Conservation (phyloP, 148 eudicot species). For the Dysphania ambrosioides region DNA sequence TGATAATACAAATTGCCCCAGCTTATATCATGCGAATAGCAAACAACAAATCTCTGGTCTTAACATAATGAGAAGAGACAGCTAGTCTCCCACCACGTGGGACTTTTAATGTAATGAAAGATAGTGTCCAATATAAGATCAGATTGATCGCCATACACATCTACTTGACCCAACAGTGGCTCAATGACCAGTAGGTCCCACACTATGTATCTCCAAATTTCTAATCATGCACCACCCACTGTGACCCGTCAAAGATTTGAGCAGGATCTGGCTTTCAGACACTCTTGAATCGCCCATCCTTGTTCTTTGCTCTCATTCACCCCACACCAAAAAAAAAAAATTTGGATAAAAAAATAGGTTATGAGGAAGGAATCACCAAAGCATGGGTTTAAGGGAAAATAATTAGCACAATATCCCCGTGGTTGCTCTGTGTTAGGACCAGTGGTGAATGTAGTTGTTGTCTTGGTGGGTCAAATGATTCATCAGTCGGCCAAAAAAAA, state of each 20-base stretch:
- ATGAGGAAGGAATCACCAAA: background rate
- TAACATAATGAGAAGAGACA: slow-evolving; percentile 21
- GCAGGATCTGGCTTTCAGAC: background rate
- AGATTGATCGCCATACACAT: slow-evolving; percentile 26
- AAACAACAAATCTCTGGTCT: slow-evolving; percentile 15
- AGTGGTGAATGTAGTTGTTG: no score
- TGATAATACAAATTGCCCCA: background rate
- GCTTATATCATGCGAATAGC: background rate
- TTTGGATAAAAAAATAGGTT: no score
- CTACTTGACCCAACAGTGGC: slow-evolving; percentile 9
- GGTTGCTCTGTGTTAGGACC: no score
- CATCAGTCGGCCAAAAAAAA: no score
- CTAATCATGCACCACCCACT: slow-evolving; percentile 23
- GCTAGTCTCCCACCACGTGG: slow-evolving; percentile 34
- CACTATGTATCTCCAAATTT: background rate
- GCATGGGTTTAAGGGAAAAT: slow-evolving; percentile 3
- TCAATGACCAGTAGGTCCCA: slow-evolving; percentile 20
- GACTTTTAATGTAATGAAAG: slow-evolving; percentile 13
- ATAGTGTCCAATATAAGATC: slow-evolving; percentile 2
- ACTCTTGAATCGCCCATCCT: slow-evolving; percentile 8
- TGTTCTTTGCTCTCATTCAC: slow-evolving; percentile 14
- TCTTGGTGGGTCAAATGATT: no score
- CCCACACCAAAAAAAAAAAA: background rate
- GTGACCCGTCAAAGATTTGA: slow-evolving; percentile 16
- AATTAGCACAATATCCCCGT: no score